These are phyloP conservation scores for Calonectria fujianensis DNA, from an alignment of 2,329 filamentous ascomycete species.

Conservation along the genomic window DNA sequence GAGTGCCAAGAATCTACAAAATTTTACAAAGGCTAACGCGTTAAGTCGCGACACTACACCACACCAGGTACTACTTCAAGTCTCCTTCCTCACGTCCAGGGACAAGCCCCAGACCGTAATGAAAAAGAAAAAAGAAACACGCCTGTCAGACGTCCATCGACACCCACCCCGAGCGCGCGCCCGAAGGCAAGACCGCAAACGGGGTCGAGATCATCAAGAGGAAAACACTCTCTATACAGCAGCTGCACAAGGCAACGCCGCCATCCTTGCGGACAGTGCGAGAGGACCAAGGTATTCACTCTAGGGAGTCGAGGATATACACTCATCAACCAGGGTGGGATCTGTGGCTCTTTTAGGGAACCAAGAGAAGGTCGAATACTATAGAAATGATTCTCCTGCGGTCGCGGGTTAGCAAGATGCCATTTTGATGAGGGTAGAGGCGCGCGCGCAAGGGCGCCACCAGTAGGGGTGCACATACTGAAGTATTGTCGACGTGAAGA, in stretches of 20 bases:
- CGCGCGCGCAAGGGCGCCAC: not conserved
- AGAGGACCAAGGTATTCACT: slow-evolving; percentile 38
- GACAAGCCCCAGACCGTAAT: slow-evolving; percentile 22
- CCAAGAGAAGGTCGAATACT: slow-evolving; percentile 39
- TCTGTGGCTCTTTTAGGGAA: slow-evolving; percentile 38
- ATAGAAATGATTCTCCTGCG: slow-evolving; percentile 38
- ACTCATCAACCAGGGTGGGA: slow-evolving; percentile 40
- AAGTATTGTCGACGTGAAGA: slow-evolving; percentile 39
- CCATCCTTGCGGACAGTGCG: slow-evolving; percentile 35
- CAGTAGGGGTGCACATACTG: slow-evolving; percentile 32
- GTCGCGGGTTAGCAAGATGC: not conserved
- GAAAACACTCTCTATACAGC: slow-evolving; percentile 37
- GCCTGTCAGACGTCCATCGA: slow-evolving; percentile 38
- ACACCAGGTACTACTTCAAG: not conserved
- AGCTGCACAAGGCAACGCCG: slow-evolving; percentile 17
- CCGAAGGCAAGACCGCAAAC: slow-evolving; percentile 34
- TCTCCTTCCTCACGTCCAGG: slow-evolving; percentile 28
- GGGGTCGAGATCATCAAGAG: slow-evolving; percentile 39
- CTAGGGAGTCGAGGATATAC: slow-evolving; percentile 35
- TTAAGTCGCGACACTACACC: too few species aligned
- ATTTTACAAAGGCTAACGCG: too few species aligned
- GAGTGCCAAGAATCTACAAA: not conserved
- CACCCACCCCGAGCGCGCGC: slow-evolving; percentile 35
- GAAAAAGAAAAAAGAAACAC: slow-evolving; percentile 34
- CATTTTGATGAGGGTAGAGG: not conserved